phyloP scores from a whole-genome alignment of 2,329 filamentous ascomycete species.

The Phaeosphaeriaceae sp. region DNA sequence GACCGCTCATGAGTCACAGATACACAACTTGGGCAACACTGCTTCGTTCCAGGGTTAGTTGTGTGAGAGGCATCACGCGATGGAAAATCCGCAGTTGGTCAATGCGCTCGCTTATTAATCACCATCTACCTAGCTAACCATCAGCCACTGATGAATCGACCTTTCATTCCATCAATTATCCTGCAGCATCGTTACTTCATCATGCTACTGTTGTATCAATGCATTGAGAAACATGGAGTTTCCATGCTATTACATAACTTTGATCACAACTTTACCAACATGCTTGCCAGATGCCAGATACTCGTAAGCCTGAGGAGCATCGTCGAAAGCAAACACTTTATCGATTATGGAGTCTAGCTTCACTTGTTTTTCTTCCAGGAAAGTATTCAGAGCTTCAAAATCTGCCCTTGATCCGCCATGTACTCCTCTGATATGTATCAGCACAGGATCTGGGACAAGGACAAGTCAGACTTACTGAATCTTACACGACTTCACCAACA shows the following conservation, averaged over 20 bases:
- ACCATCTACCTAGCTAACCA: too few relatives aligned
- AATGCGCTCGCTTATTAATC: background rate
- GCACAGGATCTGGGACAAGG: too few relatives aligned
- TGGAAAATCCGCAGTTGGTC: background rate
- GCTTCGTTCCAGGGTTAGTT: background rate
- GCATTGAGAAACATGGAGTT: conserved; percentile 5
- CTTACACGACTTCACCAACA: conserved; percentile 30
- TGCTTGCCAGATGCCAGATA: conserved; percentile 45
- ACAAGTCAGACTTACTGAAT: conserved; percentile 23
- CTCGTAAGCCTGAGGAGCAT: conserved; percentile 42
- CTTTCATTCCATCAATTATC: background rate
- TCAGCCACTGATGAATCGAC: too few relatives aligned
- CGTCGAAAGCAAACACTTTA: conserved; percentile 42
- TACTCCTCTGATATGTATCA: conserved; percentile 53
- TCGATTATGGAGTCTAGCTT: conserved; percentile 38
- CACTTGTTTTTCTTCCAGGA: conserved; percentile 45
- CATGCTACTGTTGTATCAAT: too few relatives aligned
- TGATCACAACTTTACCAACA: conserved; percentile 39
- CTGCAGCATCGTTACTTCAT: too few relatives aligned
- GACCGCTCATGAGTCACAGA: background rate
- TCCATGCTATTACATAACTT: conserved; percentile 2
- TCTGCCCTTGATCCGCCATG: conserved; percentile 64
- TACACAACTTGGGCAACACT: too few relatives aligned
- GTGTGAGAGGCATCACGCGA: background rate
- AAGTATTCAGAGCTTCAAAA: conserved; percentile 47